These are phyloP conservation scores for Phytophthora hibernalis DNA, from an alignment of 352 stramenopile species.

Conservation along the genomic window DNA sequence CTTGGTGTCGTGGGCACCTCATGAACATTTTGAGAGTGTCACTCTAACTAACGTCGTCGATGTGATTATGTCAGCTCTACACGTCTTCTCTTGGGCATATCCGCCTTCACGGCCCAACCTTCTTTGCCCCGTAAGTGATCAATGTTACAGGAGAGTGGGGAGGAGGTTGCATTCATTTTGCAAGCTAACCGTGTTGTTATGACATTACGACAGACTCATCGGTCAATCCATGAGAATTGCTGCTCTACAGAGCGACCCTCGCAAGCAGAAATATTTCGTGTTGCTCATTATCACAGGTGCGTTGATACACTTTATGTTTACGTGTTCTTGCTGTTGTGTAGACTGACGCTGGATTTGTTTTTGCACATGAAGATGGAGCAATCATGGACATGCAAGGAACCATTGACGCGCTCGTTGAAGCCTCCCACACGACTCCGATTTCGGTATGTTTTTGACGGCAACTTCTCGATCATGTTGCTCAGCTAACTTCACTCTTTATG, in stretches of 20 bases:
- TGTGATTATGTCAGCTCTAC: slow-evolving; percentile 44
- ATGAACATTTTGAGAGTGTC: too few relatives aligned
- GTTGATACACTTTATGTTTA: not conserved
- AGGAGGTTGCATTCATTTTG: slow-evolving; percentile 1
- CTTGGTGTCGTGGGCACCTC: not conserved
- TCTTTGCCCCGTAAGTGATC: slow-evolving; percentile 57
- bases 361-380: slow-evolving; percentile 56
- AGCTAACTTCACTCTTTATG: slow-evolving; percentile 10
- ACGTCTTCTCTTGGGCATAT: slow-evolving; percentile 59
- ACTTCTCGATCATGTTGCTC: not conserved
- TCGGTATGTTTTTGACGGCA: slow-evolving; percentile 37
- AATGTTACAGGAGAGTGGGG: not conserved
- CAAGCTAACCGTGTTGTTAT: slow-evolving; percentile 7
- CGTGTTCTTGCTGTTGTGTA: not conserved
- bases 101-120: slow-evolving; percentile 62
- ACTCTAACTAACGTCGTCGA: not conserved
- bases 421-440: slow-evolving; percentile 56
- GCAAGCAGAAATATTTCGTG: slow-evolving; percentile 87
- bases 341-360: not conserved
- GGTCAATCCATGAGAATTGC: slow-evolving; percentile 62
- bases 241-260: slow-evolving; percentile 44
- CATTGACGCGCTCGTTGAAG: slow-evolving; percentile 63
- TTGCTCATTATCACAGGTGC: slow-evolving; percentile 84
- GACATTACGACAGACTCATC: slow-evolving; percentile 45
- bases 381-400: slow-evolving; percentile 90